Evolutionary conservation across 2,329 filamentous ascomycete species (phyloP).

Genomic region (Paramyrothecium sp.): DNA sequence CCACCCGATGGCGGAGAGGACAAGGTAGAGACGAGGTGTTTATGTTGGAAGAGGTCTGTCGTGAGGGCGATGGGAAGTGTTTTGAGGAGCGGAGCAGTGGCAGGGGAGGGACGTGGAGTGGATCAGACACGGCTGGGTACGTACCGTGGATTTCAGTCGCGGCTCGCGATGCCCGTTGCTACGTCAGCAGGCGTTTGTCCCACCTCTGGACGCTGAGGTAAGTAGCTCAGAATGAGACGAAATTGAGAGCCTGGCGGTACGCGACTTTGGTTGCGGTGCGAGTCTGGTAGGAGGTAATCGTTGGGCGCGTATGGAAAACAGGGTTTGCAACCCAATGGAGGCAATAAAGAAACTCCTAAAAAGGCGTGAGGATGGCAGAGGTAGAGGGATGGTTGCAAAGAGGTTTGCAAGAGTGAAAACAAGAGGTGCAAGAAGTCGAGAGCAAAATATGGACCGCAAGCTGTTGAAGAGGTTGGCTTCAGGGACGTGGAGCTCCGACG

Average conservation of each 20-base stretch:
- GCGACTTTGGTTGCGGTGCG: neutral
- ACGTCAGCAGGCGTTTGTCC: slow-evolving; percentile 27
- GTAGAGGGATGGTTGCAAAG: neutral
- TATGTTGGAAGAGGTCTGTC: slow-evolving; percentile 26
- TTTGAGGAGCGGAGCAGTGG: slow-evolving; percentile 33
- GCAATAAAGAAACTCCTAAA: neutral
- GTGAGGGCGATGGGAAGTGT: slow-evolving; percentile 34
- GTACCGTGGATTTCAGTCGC: slow-evolving; percentile 26
- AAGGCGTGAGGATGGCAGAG: neutral
- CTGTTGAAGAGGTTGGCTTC: neutral
- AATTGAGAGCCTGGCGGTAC: neutral
- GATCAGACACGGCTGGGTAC: slow-evolving; percentile 28
- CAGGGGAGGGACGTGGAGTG: slow-evolving; percentile 26
- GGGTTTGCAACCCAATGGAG: no score
- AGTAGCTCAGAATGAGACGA: neutral
- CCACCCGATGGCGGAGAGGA: slow-evolving; percentile 13
- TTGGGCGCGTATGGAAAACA: no score
- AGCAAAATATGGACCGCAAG: neutral
- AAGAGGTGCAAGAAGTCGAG: neutral
- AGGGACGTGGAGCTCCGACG: neutral
- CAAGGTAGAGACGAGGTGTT: slow-evolving; percentile 28
- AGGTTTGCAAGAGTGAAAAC: neutral
- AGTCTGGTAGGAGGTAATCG: neutral
- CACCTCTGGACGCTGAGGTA: slow-evolving; percentile 11
- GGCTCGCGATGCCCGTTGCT: slow-evolving; percentile 30